phyloP scores from a whole-genome alignment of 192 early-diverging fungal genomes.

The Gigaspora rosea region DNA sequence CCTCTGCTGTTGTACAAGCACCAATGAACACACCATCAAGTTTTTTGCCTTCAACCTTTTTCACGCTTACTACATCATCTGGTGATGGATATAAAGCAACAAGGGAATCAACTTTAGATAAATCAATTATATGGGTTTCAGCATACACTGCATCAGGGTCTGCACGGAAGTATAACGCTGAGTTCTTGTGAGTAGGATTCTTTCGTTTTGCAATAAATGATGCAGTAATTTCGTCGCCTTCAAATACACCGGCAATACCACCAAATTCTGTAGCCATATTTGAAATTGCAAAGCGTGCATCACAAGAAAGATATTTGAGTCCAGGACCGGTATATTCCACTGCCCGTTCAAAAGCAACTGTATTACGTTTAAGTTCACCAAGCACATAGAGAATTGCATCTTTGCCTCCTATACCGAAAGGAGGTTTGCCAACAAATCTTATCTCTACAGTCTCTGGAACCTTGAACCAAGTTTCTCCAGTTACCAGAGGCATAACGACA shows the following conservation, averaged over 20 bases:
- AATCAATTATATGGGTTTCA: conserved; percentile 75
- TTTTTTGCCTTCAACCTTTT: conserved; percentile 59
- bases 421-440: conserved; percentile 68
- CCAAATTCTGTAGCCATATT: conserved; percentile 89
- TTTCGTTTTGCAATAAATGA: conserved; percentile 74
- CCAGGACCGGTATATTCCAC: conserved; percentile 79
- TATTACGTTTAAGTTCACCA: conserved; percentile 82
- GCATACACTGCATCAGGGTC: conserved; percentile 77
- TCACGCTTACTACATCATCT: conserved; percentile 71
- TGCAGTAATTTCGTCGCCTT: conserved; percentile 73
- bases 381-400: conserved; percentile 79
- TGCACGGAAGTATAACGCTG: conserved; percentile 72
- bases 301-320: conserved; percentile 77
- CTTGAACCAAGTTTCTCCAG: conserved; percentile 82
- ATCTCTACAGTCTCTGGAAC: conserved; percentile 82
- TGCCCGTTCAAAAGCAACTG: conserved; percentile 77
- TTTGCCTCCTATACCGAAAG: conserved; percentile 82
- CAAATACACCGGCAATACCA: conserved; percentile 82
- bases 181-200: conserved; percentile 67
- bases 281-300: conserved; percentile 78
- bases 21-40: conserved; percentile 82
- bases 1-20: conserved; percentile 82
- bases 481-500: conserved; percentile 81
- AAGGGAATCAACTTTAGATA: conserved; percentile 67
- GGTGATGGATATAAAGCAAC: conserved; percentile 75